These are phyloP conservation scores for Polytolypa hystricis DNA, from an alignment of 2,329 filamentous ascomycete genomes.

Conservation along the genomic window DNA sequence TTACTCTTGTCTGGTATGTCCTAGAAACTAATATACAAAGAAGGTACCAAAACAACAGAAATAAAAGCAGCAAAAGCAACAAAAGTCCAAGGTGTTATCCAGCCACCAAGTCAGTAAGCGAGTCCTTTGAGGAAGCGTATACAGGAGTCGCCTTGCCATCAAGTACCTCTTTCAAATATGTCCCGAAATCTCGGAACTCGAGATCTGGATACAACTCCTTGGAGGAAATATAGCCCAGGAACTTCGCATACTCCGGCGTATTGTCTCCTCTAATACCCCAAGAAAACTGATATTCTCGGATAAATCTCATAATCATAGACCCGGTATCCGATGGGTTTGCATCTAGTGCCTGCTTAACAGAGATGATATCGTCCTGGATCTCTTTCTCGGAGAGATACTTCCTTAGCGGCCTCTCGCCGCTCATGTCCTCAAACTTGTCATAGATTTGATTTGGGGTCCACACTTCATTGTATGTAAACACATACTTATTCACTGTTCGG, in stretches of 20 bases:
- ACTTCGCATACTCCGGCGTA: constrained; percentile 41
- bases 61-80: too few species aligned
- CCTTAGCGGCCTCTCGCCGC: constrained; percentile 38
- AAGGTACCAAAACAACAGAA: too few species aligned
- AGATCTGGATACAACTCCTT: constrained; percentile 46
- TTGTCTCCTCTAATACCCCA: constrained; percentile 44
- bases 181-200: constrained; percentile 27
- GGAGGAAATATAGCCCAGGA: constrained; percentile 43
- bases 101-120: too few species aligned
- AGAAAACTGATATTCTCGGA: constrained; percentile 36
- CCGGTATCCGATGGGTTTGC: constrained; percentile 27
- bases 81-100: too few species aligned
- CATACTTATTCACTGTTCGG: constrained; percentile 43
- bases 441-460: constrained; percentile 38
- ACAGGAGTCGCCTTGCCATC: constrained; percentile 20
- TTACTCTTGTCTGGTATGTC: too few species aligned
- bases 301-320: constrained; percentile 25
- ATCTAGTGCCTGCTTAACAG: constrained; percentile 24
- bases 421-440: constrained; percentile 36
- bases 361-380: constrained; percentile 23
- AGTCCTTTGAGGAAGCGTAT: too few species aligned
- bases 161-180: constrained; percentile 32
- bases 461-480: constrained; percentile 40
- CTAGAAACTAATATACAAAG: too few species aligned
- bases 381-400: constrained; percentile 19